Percentiles rank a stretch among this genome's conserved stretches.
Conservation (phyloP, 345 rosid genomes). For the Ceriops zippeliana region DNA sequence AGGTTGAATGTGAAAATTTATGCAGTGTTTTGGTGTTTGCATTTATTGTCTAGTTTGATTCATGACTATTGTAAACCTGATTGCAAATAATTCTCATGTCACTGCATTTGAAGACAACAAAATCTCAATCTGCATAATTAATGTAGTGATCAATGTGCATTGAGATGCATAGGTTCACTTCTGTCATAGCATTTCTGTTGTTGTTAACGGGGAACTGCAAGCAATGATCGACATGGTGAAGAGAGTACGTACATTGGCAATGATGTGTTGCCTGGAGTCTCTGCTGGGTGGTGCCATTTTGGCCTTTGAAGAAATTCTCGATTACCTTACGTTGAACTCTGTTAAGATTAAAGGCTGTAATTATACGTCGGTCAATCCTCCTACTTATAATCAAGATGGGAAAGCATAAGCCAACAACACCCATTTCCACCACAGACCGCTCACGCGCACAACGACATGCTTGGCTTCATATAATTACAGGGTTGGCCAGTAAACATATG, state of each 20-base stretch:
- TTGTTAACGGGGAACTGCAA: conserved; percentile 80
- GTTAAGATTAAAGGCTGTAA: conserved; percentile 30
- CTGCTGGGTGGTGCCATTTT: conserved; percentile 63
- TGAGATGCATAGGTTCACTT: conserved; percentile 66
- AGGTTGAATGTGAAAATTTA: no score
- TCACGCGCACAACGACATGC: conserved; percentile 68
- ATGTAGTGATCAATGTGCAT: not conserved
- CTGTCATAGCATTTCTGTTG: conserved; percentile 63
- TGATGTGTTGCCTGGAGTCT: conserved; percentile 75
- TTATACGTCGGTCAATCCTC: conserved; percentile 23
- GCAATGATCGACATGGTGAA: conserved; percentile 60
- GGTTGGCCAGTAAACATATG: not conserved
- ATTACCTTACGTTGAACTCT: conserved; percentile 49
- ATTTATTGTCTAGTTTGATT: no score
- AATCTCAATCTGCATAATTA: no score
- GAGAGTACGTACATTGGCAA: conserved; percentile 35
- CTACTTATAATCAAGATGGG: conserved; percentile 37
- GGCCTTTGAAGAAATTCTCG: conserved; percentile 62
- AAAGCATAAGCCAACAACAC: conserved; percentile 73
- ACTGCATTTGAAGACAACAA: no score
- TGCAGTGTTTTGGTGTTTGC: no score
- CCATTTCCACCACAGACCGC: conserved; percentile 51
- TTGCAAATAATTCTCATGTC: no score
- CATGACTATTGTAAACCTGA: no score
- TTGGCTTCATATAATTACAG: conserved; percentile 44